These are phyloP conservation scores for Saccharomycopsis microspora DNA, from an alignment of 805 yeast genomes.

Conservation along the genomic window DNA sequence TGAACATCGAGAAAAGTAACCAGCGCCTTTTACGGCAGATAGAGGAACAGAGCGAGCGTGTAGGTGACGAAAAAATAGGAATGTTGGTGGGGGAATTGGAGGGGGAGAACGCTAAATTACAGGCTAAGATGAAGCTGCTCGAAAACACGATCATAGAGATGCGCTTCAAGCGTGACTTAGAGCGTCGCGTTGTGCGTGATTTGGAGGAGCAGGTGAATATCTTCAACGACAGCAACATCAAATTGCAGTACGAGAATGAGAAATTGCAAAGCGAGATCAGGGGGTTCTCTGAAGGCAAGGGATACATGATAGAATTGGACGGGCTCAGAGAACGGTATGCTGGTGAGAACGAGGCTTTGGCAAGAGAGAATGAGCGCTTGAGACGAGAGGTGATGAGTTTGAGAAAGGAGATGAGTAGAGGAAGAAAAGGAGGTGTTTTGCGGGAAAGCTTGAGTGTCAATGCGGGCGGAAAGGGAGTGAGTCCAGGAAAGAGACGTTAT, in stretches of 20 bases:
- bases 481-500: too few species aligned
- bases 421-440: too few species aligned
- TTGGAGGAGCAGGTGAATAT: conserved; percentile 11
- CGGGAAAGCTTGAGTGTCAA: too few species aligned
- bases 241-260: conserved; percentile 7
- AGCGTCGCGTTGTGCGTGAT: conserved; percentile 2
- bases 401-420: too few species aligned
- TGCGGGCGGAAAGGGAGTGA: too few species aligned
- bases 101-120: conserved; percentile 12
- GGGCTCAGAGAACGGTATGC: neutral
- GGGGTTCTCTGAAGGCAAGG: neutral
- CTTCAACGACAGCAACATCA: conserved; percentile 12
- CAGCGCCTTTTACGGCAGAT: conserved; percentile 30
- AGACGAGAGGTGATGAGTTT: too few species aligned
- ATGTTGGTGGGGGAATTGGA: conserved; percentile 8
- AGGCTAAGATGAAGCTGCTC: conserved; percentile 9
- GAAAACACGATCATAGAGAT: conserved; percentile 8
- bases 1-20: conserved; percentile 12
- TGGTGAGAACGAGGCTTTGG: too few species aligned
- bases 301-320: conserved; percentile 1
- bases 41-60: conserved; percentile 34
- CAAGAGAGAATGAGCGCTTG: too few species aligned
- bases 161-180: conserved; percentile 7
- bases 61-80: conserved; percentile 31
- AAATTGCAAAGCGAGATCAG: conserved; percentile 2